Conservation (phyloP, 768 basidiomycete species). For the Tylopilus vinaceipallidus region DNA sequence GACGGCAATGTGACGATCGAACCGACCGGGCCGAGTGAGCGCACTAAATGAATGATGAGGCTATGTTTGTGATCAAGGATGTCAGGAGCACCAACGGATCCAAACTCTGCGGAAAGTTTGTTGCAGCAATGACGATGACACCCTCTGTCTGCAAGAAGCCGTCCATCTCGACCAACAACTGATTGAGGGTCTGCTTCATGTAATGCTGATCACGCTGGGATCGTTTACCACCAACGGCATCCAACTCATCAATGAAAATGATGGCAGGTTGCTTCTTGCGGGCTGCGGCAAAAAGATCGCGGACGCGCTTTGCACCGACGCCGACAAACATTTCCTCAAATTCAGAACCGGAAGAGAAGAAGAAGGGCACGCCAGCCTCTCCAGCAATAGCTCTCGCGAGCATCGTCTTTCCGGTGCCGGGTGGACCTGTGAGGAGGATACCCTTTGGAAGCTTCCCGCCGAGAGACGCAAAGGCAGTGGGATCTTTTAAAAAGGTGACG, state of each 20-base stretch:
- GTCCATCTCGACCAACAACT: conserved; percentile 95
- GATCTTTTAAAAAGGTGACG: conserved; percentile 94
- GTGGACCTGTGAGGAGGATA: conserved; percentile 84
- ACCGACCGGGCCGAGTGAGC: conserved; percentile 92
- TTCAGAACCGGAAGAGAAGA: conserved; percentile 94
- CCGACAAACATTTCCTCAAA: conserved; percentile 99
- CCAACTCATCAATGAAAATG: conserved; percentile 97
- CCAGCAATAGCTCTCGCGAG: conserved; percentile 97
- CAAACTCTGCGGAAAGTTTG: conserved; percentile 93
- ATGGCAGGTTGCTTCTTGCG: conserved; percentile 95
- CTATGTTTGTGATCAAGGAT: not conserved
- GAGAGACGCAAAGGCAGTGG: conserved; percentile 81
- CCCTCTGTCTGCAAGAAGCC: conserved; percentile 94
- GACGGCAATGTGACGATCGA: conserved; percentile 90
- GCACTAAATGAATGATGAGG: conserved; percentile 54
- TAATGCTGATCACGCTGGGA: conserved; percentile 82
- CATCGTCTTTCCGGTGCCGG: conserved; percentile 83
- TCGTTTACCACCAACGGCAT: conserved; percentile 90
- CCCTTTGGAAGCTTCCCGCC: conserved; percentile 96
- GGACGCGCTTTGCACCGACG: conserved; percentile 90
- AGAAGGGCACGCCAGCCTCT: conserved; percentile 96
- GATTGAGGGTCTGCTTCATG: conserved; percentile 94
- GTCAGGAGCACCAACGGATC: conserved; percentile 63
- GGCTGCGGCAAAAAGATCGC: conserved; percentile 92
- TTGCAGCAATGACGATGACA: conserved; percentile 94